phyloP scores from a whole-genome alignment of 495 filamentous ascomycete genomes.

The Aspergillus sclerotioniger region DNA sequence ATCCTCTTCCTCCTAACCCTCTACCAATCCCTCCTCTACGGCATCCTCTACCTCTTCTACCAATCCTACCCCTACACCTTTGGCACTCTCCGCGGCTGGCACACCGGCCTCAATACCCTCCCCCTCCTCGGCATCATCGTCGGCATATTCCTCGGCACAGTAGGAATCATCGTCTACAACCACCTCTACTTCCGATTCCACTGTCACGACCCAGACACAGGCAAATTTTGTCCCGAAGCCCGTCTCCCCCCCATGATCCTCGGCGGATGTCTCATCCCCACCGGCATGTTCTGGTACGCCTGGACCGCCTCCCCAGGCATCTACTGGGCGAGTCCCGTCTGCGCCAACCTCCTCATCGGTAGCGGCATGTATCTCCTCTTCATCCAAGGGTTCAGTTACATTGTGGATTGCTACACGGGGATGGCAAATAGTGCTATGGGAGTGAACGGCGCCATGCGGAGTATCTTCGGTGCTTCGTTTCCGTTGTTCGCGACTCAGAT shows the following conservation, averaged over 20 bases:
- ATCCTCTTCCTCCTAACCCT: slow-evolving; percentile 7
- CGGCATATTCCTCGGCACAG: slow-evolving; percentile 41
- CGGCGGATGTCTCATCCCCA: slow-evolving; percentile 44
- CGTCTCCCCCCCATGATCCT: slow-evolving; percentile 46
- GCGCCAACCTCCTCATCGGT: slow-evolving; percentile 4
- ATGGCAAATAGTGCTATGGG: slow-evolving; percentile 69
- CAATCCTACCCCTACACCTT: slow-evolving; percentile 6
- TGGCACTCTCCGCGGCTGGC: slow-evolving; percentile 4
- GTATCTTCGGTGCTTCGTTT: slow-evolving; percentile 9
- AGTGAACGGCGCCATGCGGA: slow-evolving; percentile 51
- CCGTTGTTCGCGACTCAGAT: slow-evolving; percentile 11
- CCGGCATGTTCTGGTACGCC: slow-evolving; percentile 52
- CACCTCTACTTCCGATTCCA: slow-evolving; percentile 18
- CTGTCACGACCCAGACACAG: slow-evolving; percentile 23
- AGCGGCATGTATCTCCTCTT: slow-evolving; percentile 12
- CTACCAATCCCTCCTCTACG: slow-evolving; percentile 13
- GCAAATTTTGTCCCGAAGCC: slow-evolving; percentile 37
- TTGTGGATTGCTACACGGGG: slow-evolving; percentile 67
- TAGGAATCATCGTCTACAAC: slow-evolving; percentile 39
- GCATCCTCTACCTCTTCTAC: slow-evolving; percentile 12
- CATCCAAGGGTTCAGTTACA: slow-evolving; percentile 54
- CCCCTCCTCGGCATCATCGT: slow-evolving; percentile 20
- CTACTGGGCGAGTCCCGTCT: slow-evolving; percentile 29
- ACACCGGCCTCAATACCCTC: background rate
- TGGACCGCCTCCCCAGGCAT: slow-evolving; percentile 42